Evolutionary conservation across 371 early-diverging fungal genomes (phyloP).

Genomic region (Syncephalastrum racemosum): DNA sequence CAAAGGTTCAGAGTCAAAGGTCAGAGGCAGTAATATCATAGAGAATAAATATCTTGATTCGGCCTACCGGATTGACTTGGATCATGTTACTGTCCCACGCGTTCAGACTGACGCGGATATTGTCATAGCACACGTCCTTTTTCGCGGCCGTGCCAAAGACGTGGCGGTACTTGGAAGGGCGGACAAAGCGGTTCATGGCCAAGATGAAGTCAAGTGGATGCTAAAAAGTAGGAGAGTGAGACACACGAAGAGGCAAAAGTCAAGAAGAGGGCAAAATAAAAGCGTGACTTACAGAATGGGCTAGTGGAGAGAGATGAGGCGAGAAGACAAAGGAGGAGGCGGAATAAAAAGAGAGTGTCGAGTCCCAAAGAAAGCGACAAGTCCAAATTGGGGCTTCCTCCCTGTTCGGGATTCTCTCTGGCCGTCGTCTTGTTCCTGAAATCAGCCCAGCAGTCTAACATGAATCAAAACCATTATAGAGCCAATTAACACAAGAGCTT

Average conservation of each 20-base stretch:
- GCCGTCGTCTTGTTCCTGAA: too few species aligned
- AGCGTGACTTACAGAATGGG: not conserved
- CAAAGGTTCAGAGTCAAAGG: too few species aligned
- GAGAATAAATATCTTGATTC: not conserved
- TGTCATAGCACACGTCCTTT: constrained; percentile 93
- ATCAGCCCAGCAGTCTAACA: too few species aligned
- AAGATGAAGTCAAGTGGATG: not conserved
- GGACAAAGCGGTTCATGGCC: constrained; percentile 74
- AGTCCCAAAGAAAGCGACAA: not conserved
- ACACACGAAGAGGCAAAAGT: not conserved
- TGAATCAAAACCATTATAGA: too few species aligned
- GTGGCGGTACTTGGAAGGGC: constrained; percentile 87
- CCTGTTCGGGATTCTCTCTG: too few species aligned
- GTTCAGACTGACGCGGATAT: constrained; percentile 84
- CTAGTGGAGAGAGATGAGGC: not conserved
- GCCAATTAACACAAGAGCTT: too few species aligned
- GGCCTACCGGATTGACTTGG: constrained; percentile 86
- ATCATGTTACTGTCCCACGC: constrained; percentile 98
- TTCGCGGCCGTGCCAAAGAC: constrained; percentile 92
- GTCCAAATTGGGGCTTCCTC: not conserved
- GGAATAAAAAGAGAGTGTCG: not conserved
- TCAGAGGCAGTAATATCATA: not conserved
- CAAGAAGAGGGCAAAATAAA: not conserved
- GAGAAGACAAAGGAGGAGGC: not conserved
- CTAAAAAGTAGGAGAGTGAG: not conserved